Conservation (phyloP, 176 grass and related monocot genomes). For the Bothriochloa decipiens region DNA sequence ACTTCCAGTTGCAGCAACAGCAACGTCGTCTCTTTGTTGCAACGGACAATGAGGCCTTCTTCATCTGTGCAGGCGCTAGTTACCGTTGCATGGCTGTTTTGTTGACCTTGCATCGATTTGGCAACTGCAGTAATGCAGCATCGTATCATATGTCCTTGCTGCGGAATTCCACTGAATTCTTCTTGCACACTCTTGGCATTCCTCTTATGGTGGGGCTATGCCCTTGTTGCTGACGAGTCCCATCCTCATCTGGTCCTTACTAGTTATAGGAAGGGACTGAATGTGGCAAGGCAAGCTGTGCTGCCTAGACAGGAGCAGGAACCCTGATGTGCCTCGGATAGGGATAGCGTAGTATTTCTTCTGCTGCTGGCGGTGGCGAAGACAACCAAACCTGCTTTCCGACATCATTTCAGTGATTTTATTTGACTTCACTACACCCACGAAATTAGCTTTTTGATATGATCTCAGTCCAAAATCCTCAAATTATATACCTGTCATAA, state of each 20-base stretch:
- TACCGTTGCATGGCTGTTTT: conserved; percentile 2
- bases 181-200: background rate
- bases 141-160: background rate
- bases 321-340: too few species aligned
- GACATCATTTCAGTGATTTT: too few species aligned
- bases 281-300: background rate
- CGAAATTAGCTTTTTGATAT: too few species aligned
- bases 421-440: too few species aligned
- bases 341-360: background rate
- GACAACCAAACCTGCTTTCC: background rate
- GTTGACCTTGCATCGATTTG: conserved; percentile 19
- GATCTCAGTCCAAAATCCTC: too few species aligned
- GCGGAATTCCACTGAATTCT: background rate
- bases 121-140: background rate
- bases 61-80: background rate
- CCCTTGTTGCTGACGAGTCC: background rate
- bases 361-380: background rate
- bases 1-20: background rate
- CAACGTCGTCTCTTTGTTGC: background rate
- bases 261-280: background rate
- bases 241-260: background rate
- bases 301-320: background rate
- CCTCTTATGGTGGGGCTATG: background rate
- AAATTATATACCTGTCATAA: too few species aligned
- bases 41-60: background rate